Percentiles rank a stretch among this genome's conserved stretches.
Evolutionary conservation across 129 eudicot species (phyloP).

Genomic region (Centella asiatica): DNA sequence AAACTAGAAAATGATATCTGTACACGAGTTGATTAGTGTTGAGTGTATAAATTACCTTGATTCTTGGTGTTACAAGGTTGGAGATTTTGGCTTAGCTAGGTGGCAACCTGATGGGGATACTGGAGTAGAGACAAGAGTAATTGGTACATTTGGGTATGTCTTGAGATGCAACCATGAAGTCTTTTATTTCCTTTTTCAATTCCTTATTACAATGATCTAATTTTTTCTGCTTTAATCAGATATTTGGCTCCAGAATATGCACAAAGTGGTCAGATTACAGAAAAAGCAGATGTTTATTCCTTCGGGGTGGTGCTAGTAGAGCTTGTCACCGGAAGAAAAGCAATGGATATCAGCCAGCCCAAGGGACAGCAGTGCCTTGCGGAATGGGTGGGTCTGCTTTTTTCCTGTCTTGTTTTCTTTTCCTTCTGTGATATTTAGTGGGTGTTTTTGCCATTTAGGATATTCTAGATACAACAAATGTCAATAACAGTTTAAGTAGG

Average conservation of each 20-base stretch:
- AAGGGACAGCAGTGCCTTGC: constrained; percentile 93
- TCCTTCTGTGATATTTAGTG: neutral
- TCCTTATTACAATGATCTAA: neutral
- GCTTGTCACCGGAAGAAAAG: constrained; percentile 86
- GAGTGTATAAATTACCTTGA: neutral
- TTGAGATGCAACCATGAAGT: neutral
- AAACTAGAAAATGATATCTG: neutral
- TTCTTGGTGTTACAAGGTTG: constrained; percentile 45
- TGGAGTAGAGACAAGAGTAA: constrained; percentile 89
- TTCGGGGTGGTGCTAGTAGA: constrained; percentile 86
- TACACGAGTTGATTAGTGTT: neutral
- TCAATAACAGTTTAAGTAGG: neutral
- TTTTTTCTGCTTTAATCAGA: constrained; percentile 29
- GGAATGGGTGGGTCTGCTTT: constrained; percentile 54
- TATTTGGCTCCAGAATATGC: constrained; percentile 92
- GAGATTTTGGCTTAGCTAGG: constrained; percentile 87
- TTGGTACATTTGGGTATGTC: constrained; percentile 84
- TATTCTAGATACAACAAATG: neutral
- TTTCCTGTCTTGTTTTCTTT: neutral
- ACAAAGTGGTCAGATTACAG: constrained; percentile 89
- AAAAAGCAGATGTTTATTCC: constrained; percentile 87
- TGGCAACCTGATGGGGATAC: constrained; percentile 97
- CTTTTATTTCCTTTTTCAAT: neutral
- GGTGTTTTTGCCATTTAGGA: neutral
- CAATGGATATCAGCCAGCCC: constrained; percentile 84